These are phyloP conservation scores for Verticillium zaregamsianum DNA, from an alignment of 2,329 filamentous ascomycete species.

Conservation along the genomic window DNA sequence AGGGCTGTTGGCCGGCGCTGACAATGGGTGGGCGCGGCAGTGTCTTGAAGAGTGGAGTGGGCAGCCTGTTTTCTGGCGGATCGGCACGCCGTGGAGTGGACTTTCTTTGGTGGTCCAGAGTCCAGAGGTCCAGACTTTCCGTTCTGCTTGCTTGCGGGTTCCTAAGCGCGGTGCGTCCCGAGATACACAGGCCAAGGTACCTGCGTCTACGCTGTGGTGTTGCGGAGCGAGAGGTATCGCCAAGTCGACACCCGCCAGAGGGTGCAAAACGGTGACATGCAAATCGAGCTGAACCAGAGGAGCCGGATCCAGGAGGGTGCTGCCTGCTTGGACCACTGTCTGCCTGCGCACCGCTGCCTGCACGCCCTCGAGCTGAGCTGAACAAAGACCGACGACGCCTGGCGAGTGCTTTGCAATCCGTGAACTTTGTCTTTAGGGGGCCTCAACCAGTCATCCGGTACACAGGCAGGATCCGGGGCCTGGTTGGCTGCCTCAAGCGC, in stretches of 20 bases:
- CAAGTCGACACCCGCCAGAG: no score
- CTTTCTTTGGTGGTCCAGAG: no score
- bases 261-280: no score
- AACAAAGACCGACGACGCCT: not conserved
- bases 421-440: not conserved
- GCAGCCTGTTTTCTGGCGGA: not conserved
- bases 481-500: conserved; percentile 12
- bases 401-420: not conserved
- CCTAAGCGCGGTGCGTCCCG: no score
- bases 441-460: not conserved
- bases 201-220: no score
- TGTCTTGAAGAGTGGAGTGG: not conserved
- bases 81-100: not conserved
- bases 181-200: no score
- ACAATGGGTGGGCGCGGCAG: not conserved
- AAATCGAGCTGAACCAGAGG: not conserved
- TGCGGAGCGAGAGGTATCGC: no score
- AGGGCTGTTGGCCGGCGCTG: not conserved
- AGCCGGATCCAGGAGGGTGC: not conserved
- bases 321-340: not conserved
- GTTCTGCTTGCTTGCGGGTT: no score
- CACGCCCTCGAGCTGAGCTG: no score
- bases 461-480: not conserved
- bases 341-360: not conserved
- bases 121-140: not conserved